A percentile compares a stretch with the other conserved stretches of the same genome.
Conservation (phyloP, 768 basidiomycete genomes). For the Flagelloscypha sp. region DNA sequence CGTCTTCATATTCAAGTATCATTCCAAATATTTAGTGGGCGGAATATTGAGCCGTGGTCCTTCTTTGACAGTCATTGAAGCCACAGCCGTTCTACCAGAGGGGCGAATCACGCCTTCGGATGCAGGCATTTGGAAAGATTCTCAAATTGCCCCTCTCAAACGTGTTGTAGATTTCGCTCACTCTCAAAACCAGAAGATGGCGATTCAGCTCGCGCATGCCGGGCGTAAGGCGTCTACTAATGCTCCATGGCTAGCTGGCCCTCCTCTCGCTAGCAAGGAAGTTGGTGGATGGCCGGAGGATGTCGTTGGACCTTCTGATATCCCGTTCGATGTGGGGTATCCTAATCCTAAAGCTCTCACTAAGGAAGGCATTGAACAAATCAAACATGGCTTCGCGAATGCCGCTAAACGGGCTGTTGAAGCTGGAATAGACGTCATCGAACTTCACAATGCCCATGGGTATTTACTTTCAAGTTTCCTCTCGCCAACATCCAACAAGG, state of each 20-base stretch:
- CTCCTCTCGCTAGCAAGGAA: conserved; percentile 24
- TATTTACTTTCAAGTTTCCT: conserved; percentile 51
- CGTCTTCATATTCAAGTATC: conserved; percentile 15
- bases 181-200: conserved; percentile 60
- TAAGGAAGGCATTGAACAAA: conserved; percentile 43
- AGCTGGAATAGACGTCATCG: conserved; percentile 54
- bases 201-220: conserved; percentile 68
- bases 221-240: conserved; percentile 66
- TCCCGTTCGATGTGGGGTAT: conserved; percentile 34
- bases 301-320: conserved; percentile 50
- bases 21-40: conserved; percentile 29
- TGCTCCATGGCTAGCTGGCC: conserved; percentile 50
- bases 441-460: conserved; percentile 61
- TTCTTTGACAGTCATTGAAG: conserved; percentile 56
- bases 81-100: conserved; percentile 51
- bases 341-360: conserved; percentile 51
- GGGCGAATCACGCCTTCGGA: conserved; percentile 65
- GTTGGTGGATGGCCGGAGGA: conserved; percentile 44
- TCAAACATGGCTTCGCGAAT: conserved; percentile 48
- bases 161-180: conserved; percentile 65
- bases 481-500: conserved; percentile 51
- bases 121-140: conserved; percentile 54
- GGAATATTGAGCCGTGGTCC: conserved; percentile 47
- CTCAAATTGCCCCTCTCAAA: conserved; percentile 37
- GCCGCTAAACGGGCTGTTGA: conserved; percentile 44